These are phyloP conservation scores for Cladosporium sp. DNA, from an alignment of 2,329 filamentous ascomycete species.

Conservation along the genomic window DNA sequence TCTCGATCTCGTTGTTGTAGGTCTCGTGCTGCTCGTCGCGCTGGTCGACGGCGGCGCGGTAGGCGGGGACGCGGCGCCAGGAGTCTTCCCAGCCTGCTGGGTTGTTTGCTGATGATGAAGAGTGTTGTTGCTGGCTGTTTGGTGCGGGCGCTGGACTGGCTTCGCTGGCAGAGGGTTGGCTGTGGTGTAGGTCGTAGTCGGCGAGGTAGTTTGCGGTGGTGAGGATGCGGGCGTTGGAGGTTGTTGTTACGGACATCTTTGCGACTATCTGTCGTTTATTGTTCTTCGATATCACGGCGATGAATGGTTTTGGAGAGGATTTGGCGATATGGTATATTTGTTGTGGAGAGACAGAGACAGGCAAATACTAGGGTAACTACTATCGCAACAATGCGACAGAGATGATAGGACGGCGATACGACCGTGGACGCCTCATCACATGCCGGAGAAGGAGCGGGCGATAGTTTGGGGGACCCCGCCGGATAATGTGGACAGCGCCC, in stretches of 20 bases:
- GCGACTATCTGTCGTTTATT: not conserved
- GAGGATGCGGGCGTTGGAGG: slow-evolving; percentile 41
- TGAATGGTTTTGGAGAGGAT: not conserved
- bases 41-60: slow-evolving; percentile 50
- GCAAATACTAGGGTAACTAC: not conserved
- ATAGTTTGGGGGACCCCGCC: slow-evolving; percentile 2
- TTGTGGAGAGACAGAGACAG: too few species aligned
- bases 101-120: slow-evolving; percentile 29
- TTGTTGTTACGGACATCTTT: slow-evolving; percentile 49
- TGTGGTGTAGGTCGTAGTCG: slow-evolving; percentile 52
- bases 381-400: not conserved
- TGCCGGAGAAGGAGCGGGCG: not conserved
- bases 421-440: not conserved
- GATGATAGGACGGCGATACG: not conserved
- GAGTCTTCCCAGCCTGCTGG: slow-evolving; percentile 51
- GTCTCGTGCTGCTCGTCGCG: slow-evolving; percentile 48
- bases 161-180: slow-evolving; percentile 29
- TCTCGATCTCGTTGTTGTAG: slow-evolving; percentile 49
- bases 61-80: slow-evolving; percentile 51
- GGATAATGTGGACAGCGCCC: not conserved
- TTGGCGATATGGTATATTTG: too few species aligned
- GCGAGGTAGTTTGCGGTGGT: slow-evolving; percentile 42
- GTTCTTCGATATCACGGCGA: too few species aligned
- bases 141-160: slow-evolving; percentile 36
- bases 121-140: slow-evolving; percentile 32